Percentiles rank a stretch among this genome's conserved stretches.
Conservation (phyloP, 2,329 filamentous ascomycete species). For the Venturia asperata region DNA sequence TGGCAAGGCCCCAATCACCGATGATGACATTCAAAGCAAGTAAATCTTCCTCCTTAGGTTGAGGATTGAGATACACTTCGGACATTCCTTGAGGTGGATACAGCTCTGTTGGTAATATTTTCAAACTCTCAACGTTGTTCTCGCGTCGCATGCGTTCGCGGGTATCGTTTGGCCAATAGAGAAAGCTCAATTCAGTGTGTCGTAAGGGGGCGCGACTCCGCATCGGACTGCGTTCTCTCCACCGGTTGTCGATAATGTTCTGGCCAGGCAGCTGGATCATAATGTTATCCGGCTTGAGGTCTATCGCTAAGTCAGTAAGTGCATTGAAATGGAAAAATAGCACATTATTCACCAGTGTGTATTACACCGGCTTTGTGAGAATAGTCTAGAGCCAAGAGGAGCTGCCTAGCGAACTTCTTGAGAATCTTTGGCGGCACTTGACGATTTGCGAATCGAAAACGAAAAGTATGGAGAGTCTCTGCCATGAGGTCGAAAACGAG, state of each 20-base stretch:
- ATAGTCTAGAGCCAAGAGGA: slow-evolving; percentile 27
- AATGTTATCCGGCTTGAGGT: slow-evolving; percentile 8
- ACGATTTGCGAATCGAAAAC: slow-evolving; percentile 16
- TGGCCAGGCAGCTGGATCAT: neutral
- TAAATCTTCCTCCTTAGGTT: neutral
- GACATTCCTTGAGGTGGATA: neutral
- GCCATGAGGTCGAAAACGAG: slow-evolving; percentile 26
- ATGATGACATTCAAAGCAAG: neutral
- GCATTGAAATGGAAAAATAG: too few relatives aligned
- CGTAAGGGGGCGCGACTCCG: neutral
- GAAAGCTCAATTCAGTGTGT: neutral
- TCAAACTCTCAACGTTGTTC: neutral
- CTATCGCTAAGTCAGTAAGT: neutral
- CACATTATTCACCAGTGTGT: slow-evolving; percentile 20
- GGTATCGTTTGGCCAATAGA: neutral
- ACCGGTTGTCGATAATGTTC: too few relatives aligned
- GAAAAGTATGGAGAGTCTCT: slow-evolving; percentile 24
- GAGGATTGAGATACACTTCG: neutral
- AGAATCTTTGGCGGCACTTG: slow-evolving; percentile 23
- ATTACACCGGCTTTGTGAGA: slow-evolving; percentile 26
- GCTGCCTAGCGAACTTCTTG: slow-evolving; percentile 23
- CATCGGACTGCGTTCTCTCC: too few relatives aligned
- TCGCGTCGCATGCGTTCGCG: neutral
- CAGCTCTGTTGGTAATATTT: neutral
- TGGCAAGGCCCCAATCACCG: slow-evolving; percentile 1